These are phyloP conservation scores for Phlegmacium glaucopus DNA, from an alignment of 768 basidiomycete species.

Conservation along the genomic window DNA sequence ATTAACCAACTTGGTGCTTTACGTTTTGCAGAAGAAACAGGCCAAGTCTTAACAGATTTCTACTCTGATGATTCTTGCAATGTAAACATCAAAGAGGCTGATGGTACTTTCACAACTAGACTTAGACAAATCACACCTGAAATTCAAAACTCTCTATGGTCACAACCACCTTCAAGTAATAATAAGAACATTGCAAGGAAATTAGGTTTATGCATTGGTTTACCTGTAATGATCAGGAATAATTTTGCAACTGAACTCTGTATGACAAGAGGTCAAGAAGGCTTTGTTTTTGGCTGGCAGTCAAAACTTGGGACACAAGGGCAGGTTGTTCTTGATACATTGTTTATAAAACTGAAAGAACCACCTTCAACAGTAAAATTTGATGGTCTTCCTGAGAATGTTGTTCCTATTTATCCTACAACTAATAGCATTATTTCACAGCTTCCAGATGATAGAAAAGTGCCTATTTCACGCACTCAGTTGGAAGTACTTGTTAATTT, in stretches of 20 bases:
- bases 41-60: slow-evolving; percentile 20
- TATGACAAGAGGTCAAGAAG: slow-evolving; percentile 31
- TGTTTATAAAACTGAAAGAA: slow-evolving; percentile 5
- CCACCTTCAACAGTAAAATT: slow-evolving; percentile 2
- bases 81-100: neutral
- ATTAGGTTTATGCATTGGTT: slow-evolving; percentile 26
- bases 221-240: slow-evolving; percentile 29
- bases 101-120: neutral
- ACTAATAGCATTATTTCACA: neutral
- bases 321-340: slow-evolving; percentile 1
- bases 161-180: slow-evolving; percentile 17
- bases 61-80: slow-evolving; percentile 7
- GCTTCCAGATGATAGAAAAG: slow-evolving; percentile 9
- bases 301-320: slow-evolving; percentile 8
- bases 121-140: neutral
- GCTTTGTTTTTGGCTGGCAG: slow-evolving; percentile 22
- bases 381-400: slow-evolving; percentile 11
- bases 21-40: slow-evolving; percentile 27
- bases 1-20: slow-evolving; percentile 25
- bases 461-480: slow-evolving; percentile 20
- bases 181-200: slow-evolving; percentile 21
- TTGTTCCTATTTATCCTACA: slow-evolving; percentile 20
- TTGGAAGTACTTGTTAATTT: slow-evolving; percentile 24
- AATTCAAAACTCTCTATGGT: slow-evolving; percentile 20
- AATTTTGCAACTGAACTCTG: slow-evolving; percentile 31